Base-by-base conservation (phyloP, 148 eudicot genomes). In the Selenicereus undatus region DNA sequence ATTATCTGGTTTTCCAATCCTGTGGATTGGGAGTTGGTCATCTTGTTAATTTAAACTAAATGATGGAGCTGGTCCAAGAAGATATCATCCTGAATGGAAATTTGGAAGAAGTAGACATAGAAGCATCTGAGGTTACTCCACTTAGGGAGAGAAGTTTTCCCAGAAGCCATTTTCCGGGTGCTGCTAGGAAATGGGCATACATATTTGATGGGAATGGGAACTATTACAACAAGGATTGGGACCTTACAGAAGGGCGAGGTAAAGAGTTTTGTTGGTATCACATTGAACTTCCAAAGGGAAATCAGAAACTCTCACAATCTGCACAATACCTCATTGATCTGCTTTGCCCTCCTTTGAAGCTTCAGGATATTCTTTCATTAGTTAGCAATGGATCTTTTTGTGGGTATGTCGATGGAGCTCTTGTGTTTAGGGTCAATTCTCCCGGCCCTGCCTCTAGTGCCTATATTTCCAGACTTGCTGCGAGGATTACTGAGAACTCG, bases 231-330 rank as follows among this genome's bases (percentile, higher is more conserved):
- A 93, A 96, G 82, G 98, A 90, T 82, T 93, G 98, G 98, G 97
- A 93, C 82, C 89, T 96, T 65, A 16, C 73, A 16, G 93, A 92
- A 85, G 98, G 98, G 60, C 83, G 76, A 70, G 97, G 90, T 62
- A 90, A 87, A 82, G 97, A 96, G 43, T 96, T 96, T 74, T 96
- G 99, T 86, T 96, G 99, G 99, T 96, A 93, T 82, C 99, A 96
- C 86, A 92, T 93, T 0, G 97, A 96, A 82, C 90, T 96, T 68
- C 97, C 98, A 0, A 96, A 88, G 83, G 95, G 88, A 50, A 92
- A 92, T 72, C 93, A 92, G 32, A 93, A 91, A 54, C 89, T 96
- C 0, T 89, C 97, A 2, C 88, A 93, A 73, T 93, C 92, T 18
- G 99, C 99, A 35, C 91, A 92, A 75, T 89, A 87, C 75, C 91